Evolutionary conservation across 2,329 filamentous ascomycete genomes (phyloP), one percentile per base, ranked within the genome.

Genomic region (Colletotrichum nymphaeae): DNA sequence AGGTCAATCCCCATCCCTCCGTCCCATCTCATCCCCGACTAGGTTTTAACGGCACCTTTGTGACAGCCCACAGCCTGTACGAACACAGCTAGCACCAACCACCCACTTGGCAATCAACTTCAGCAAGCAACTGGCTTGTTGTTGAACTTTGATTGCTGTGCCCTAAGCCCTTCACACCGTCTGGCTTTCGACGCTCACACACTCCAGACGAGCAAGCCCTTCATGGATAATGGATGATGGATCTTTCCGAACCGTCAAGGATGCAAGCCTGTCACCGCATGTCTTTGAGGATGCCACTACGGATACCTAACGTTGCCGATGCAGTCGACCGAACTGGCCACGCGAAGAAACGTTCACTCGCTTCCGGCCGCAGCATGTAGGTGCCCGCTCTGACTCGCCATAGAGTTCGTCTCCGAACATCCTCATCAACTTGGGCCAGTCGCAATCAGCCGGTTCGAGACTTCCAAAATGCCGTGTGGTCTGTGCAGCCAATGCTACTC

Each of bases 401-500:
- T 65, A 70, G 60, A 73, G 55, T 71, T 73, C 32, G 46, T 56
- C 28, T 35, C 60, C 56, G 70, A 73, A 62, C 55, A 73, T 73
- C 62, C 32, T 73, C 67, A 73, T 73, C 71, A 70, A 16, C 49
- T 26, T 64, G 32, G 60, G 37, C 62, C 71, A 73, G 71, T 73
- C 67, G 67, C 67, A 73, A 73, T 73, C 71, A 66, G 35, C 62
- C 62, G 60, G 71, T 56, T 73, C 35, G 58, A 66, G 56, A 53
- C 67, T 73, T 71, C 56, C 67, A 66, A 62, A 35, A 62, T 71
- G 71, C 62, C 62, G 67, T 42, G 56, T 65, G 67, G 62, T 58
- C 71, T 57, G 71, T 71, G 71, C 67, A 57, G 22, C 60, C 46
- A 59, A 72, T 59, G 49, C 64, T 22, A 28, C 53, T 12, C 42